A percentile compares a stretch with the other conserved stretches of the same genome.
These are phyloP conservation scores for Camellia oleifera DNA, from an alignment of 179 eudicot species.

Conservation along the genomic window DNA sequence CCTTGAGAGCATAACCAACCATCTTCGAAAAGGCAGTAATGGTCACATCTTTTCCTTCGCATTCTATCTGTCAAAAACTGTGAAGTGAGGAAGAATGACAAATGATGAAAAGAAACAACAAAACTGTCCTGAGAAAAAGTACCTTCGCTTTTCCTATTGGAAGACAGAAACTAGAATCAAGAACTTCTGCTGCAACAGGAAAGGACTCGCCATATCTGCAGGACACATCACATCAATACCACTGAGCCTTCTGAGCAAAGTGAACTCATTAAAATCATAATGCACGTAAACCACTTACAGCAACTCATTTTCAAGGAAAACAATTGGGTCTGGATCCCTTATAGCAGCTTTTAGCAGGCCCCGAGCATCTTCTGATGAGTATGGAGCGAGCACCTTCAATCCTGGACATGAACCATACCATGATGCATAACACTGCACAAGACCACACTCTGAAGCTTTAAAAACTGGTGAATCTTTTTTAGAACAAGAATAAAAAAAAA, in stretches of 20 bases:
- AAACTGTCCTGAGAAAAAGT: neutral
- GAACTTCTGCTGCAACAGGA: slow-evolving; percentile 78
- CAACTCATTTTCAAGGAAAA: slow-evolving; percentile 90
- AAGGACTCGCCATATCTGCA: slow-evolving; percentile 89
- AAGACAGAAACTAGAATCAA: slow-evolving; percentile 76
- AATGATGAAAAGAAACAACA: neutral
- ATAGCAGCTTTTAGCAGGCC: slow-evolving; percentile 97
- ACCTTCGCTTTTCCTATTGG: slow-evolving; percentile 98
- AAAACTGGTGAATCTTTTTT: neutral
- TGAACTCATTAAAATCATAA: neutral
- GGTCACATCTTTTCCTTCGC: slow-evolving; percentile 87
- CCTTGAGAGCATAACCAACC: slow-evolving; percentile 97
- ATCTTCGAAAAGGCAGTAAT: slow-evolving; percentile 87
- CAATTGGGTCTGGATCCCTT: slow-evolving; percentile 96
- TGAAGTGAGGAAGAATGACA: neutral
- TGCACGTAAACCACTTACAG: slow-evolving; percentile 45
- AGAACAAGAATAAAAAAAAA: slow-evolving; percentile 15
- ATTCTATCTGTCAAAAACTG: slow-evolving; percentile 58
- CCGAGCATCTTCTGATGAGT: slow-evolving; percentile 93
- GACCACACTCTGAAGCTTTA: neutral
- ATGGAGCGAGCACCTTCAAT: slow-evolving; percentile 77
- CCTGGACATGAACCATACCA: slow-evolving; percentile 90
- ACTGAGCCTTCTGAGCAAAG: neutral
- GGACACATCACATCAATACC: neutral
- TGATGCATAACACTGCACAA: slow-evolving; percentile 87